phyloP scores from a whole-genome alignment of 257 asterid species.

The Scutellaria minor region DNA sequence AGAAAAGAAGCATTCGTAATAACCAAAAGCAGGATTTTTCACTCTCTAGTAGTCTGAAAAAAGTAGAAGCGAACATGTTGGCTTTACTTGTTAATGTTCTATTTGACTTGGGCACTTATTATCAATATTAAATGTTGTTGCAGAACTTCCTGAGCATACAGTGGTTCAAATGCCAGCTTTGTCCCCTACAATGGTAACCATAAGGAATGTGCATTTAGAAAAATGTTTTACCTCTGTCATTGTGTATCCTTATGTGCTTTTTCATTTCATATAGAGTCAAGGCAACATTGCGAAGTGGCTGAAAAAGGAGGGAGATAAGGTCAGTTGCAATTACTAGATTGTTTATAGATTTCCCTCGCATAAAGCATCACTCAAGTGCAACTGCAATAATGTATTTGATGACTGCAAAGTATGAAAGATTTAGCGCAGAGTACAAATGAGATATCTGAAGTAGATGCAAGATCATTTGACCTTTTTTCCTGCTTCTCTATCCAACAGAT shows the following conservation, averaged over 20 bases:
- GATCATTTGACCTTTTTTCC: slow-evolving; percentile 33
- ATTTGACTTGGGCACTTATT: slow-evolving; percentile 22
- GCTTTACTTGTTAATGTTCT: slow-evolving; percentile 23
- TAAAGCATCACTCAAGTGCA: slow-evolving; percentile 15
- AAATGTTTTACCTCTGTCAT: slow-evolving; percentile 12
- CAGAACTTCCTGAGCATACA: slow-evolving; percentile 72
- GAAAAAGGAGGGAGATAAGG: slow-evolving; percentile 99
- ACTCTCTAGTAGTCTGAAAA: slow-evolving; percentile 7
- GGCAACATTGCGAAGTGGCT: slow-evolving; percentile 92
- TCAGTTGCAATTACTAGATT: slow-evolving; percentile 45
- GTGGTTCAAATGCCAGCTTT: slow-evolving; percentile 94
- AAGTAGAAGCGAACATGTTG: slow-evolving; percentile 15
- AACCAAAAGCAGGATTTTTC: slow-evolving; percentile 11
- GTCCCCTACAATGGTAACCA: slow-evolving; percentile 96
- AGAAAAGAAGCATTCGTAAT: slow-evolving; percentile 7
- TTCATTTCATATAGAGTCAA: slow-evolving; percentile 70
- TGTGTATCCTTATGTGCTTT: slow-evolving; percentile 33
- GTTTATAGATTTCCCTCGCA: slow-evolving; percentile 14
- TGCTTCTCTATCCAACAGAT: slow-evolving; percentile 63
- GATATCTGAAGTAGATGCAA: slow-evolving; percentile 25
- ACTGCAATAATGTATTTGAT: slow-evolving; percentile 21
- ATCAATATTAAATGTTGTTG: slow-evolving; percentile 38
- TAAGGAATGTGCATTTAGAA: slow-evolving; percentile 1
- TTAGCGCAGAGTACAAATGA: slow-evolving; percentile 16
- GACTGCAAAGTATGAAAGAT: slow-evolving; percentile 26